A percentile compares a stretch with the other conserved stretches of the same genome.
phyloP scores from a whole-genome alignment of 106 monocot species.

The Acanthochlamys bracteata region DNA sequence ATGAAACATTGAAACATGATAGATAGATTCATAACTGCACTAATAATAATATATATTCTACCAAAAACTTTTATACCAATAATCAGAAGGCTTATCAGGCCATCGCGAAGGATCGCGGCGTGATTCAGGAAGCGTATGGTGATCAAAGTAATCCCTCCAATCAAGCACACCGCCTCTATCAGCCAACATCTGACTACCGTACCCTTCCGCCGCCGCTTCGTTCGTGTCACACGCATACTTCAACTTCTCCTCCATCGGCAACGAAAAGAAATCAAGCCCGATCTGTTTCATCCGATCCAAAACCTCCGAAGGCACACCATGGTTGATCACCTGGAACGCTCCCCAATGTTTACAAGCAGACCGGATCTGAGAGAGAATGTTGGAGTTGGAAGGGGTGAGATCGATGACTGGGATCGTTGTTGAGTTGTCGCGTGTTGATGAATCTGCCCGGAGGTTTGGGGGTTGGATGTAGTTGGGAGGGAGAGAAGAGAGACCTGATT shows the following conservation, averaged over 20 bases:
- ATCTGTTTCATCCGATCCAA: constrained; percentile 35
- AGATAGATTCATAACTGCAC: not conserved
- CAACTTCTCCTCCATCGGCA: constrained; percentile 35
- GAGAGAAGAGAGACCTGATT: constrained; percentile 36
- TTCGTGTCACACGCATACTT: constrained; percentile 49
- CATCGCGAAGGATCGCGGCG: constrained; percentile 52
- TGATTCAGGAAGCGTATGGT: constrained; percentile 75
- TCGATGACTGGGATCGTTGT: constrained; percentile 41
- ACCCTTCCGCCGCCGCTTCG: constrained; percentile 66
- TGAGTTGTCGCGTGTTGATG: not conserved
- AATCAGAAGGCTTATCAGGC: constrained; percentile 56
- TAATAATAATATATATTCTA: not conserved
- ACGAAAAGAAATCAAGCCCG: constrained; percentile 52
- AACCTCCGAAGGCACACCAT: constrained; percentile 38
- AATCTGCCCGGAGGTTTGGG: constrained; percentile 31
- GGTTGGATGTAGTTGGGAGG: constrained; percentile 79
- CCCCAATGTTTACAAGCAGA: constrained; percentile 65
- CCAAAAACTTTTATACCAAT: constrained; percentile 44
- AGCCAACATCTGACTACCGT: constrained; percentile 76
- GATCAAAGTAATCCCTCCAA: constrained; percentile 97
- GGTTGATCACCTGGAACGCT: constrained; percentile 76
- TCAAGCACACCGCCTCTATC: constrained; percentile 69
- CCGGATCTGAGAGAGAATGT: constrained; percentile 15
- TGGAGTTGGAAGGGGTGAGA: constrained; percentile 13
- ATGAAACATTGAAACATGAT: too few species aligned